Percentiles rank a stretch among this genome's conserved stretches.
phyloP scores from a whole-genome alignment of 306 rosid genomes.

The Castanospermum australe region DNA sequence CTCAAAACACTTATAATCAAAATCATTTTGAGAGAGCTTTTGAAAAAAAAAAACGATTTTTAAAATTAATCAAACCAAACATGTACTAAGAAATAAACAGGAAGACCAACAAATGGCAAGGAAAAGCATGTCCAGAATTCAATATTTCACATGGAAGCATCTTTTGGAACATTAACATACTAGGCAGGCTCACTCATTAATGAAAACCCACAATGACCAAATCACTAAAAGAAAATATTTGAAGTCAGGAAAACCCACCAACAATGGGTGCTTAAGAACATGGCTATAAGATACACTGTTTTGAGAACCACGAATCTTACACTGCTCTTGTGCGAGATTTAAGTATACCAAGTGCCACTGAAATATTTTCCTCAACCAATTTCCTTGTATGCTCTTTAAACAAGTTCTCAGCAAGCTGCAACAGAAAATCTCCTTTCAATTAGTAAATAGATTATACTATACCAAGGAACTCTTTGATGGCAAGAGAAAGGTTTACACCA shows the following conservation, averaged over 20 bases:
- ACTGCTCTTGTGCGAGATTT: constrained; percentile 83
- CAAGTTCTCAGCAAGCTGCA: constrained; percentile 82
- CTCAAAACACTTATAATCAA: too few relatives aligned
- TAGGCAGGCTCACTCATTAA: not conserved
- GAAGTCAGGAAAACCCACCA: not conserved
- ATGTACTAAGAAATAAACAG: constrained; percentile 6
- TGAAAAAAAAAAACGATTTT: too few relatives aligned
- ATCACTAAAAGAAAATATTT: constrained; percentile 18
- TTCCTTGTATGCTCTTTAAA: constrained; percentile 75
- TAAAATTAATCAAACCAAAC: too few relatives aligned
- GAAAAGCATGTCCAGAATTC: not conserved
- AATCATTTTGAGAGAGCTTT: too few relatives aligned
- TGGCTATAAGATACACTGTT: not conserved
- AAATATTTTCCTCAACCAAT: constrained; percentile 75
- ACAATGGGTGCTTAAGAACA: not conserved
- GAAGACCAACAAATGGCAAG: not conserved
- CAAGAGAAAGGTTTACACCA: constrained; percentile 6
- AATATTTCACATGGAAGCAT: constrained; percentile 18
- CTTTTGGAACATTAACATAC: constrained; percentile 10
- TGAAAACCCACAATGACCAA: constrained; percentile 17
- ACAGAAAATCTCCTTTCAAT: constrained; percentile 26
- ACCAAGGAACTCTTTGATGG: not conserved
- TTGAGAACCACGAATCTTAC: constrained; percentile 47
- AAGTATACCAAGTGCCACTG: constrained; percentile 58
- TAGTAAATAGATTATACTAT: constrained; percentile 19